Evolutionary conservation across 129 eudicot species (phyloP), one percentile per base, ranked within the genome.

Genomic region (Tagetes erecta): DNA sequence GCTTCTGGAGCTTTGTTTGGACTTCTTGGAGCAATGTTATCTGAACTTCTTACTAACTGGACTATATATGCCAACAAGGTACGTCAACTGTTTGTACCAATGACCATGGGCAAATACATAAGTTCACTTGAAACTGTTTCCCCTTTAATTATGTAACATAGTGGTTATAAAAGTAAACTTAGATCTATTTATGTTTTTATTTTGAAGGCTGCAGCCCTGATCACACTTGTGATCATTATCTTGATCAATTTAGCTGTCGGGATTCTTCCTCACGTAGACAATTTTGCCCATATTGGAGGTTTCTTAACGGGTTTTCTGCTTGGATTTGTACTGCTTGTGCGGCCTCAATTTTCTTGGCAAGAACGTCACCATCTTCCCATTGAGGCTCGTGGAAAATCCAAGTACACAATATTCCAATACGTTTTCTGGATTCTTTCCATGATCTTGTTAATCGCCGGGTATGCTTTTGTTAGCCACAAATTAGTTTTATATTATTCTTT

Each of bases 1-100:
- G 99, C 99, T 80, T 95, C 99, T 44, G 99, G 99, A 59, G 99
- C 99, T 77, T 86, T 95, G 14, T 95, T 91, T 80, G 99, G 97
- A 37, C 96, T 91, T 72, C 97, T 91, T 58, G 99, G 99, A 63
- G 99, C 97, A 38, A 95, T 95, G 99, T 79, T 95, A 36, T 95
- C 97, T 0, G 99, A 95, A 73, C 88, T 95, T 50, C 67, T 91
- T 44, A 95, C 94, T 42, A 95, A 95, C 74, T 95, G 99, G 99
- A 85, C 91, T 53, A 91, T 95, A 64, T 95, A 95, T 73, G 82
- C 97, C 42, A 95, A 95, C 67, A 95, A 95, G 96, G 99, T 95
- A 68, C 38, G 44, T 4, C 42, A 5, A 63, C 7, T 9, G 10
- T 45, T 35, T 73, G 55, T 7, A 14, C 2, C 0, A 5, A 64